These are phyloP conservation scores for Lagerstroemia speciosa DNA, from an alignment of 345 rosid genomes.

Conservation along the genomic window DNA sequence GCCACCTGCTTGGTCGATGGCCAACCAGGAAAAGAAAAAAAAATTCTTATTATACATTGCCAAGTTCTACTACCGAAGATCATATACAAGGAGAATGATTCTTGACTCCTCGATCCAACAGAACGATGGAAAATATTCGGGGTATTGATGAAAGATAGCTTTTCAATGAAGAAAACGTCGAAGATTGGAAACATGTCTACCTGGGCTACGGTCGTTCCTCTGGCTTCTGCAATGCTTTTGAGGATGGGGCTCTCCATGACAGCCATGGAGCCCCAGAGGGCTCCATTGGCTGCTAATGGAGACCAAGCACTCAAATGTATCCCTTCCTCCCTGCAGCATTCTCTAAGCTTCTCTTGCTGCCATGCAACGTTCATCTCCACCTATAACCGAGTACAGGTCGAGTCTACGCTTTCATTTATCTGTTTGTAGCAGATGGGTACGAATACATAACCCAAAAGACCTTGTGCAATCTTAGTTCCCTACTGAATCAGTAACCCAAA, in stretches of 20 bases:
- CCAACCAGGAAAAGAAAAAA: neutral
- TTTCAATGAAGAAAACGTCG: neutral
- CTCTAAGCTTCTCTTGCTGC: conserved; percentile 10
- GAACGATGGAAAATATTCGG: too few species aligned
- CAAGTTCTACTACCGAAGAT: neutral
- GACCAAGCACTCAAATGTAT: conserved; percentile 11
- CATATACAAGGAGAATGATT: neutral
- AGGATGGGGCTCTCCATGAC: conserved; percentile 8
- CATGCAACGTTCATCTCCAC: conserved; percentile 20
- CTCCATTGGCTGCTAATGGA: conserved; percentile 14
- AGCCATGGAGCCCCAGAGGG: conserved; percentile 9
- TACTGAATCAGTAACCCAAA: too few species aligned
- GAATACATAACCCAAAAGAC: too few species aligned
- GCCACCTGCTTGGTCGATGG: neutral
- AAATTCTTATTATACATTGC: too few species aligned
- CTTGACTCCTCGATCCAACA: neutral
- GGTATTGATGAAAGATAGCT: too few species aligned
- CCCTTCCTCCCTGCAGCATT: conserved; percentile 12
- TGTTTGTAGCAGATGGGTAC: too few species aligned
- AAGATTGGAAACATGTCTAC: neutral
- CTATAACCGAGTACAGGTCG: neutral
- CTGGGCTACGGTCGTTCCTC: conserved; percentile 4
- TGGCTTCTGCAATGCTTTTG: conserved; percentile 1
- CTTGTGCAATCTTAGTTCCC: too few species aligned
- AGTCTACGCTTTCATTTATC: neutral